Base-by-base conservation (phyloP, 495 filamentous ascomycete species). In the Immersiella caudata region DNA sequence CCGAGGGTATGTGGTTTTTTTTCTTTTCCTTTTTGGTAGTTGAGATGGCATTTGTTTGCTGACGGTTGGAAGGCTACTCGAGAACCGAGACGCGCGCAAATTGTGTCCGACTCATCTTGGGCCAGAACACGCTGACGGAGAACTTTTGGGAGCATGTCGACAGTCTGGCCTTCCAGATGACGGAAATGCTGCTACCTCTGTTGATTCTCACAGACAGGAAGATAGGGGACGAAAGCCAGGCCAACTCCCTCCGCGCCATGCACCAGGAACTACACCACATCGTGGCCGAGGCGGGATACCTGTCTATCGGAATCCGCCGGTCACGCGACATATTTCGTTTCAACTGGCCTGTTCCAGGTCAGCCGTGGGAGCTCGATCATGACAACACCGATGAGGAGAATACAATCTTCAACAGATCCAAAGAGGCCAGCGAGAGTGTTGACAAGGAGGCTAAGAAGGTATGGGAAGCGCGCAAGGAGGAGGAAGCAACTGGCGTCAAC, bases 1-100 rank as follows among this genome's bases (percentile, higher is more conserved):
- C 71, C 27, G 83, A 85, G 70, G 82, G 82, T 82, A 59, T 71
- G 76, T 71, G n/a, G n/a, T n/a, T n/a, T n/a, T n/a, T n/a, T n/a
- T n/a, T 16, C 27, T 40, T 40, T 26, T 20, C 33, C 9, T 0
- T 21, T 14, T n/a, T 60, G 0, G 29, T 3, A 2, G 12, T 24
- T 26, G 22, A 26, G 33, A 49, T 59, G 36, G 29, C 49, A 12
- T 27, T 46, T 22, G 25, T n/a, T n/a, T n/a, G 54, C 22, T 56
- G 14, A 64, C 61, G 25, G 21, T 18, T 21, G 1, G 24, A 56
- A 85, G 83, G 81, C 2, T 83, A 80, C 59, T 60, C 64, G 8
- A 78, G 82, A n/a, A 84, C 79, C 54, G 66, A 66, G 6, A 57
- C 76, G 1, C 79, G 82, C 14, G 78, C 6, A 58, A 73, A 16